Percentiles rank a stretch among this genome's conserved stretches.
Conservation (phyloP, 495 filamentous ascomycete species). For the Trichoderma gamsii region DNA sequence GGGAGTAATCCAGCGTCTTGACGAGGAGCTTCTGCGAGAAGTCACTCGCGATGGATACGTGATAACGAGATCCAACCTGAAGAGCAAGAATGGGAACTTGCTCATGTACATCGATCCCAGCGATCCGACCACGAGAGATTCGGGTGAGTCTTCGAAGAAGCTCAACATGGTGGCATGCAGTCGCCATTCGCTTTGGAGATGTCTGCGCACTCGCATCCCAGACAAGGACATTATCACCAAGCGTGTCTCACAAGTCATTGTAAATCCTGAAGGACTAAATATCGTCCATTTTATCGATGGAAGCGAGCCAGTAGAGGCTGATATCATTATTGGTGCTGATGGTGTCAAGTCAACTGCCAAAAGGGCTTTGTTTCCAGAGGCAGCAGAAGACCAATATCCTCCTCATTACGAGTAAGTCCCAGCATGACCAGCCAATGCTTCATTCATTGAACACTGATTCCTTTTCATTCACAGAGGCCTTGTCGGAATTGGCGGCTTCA, state of each 20-base stretch:
- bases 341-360: conserved; percentile 49
- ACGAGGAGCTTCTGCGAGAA: conserved; percentile 26
- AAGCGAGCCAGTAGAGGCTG: conserved; percentile 32
- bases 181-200: conserved; percentile 11
- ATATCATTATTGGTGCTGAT: conserved; percentile 57
- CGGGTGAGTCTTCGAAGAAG: not conserved
- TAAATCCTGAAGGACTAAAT: conserved; percentile 28
- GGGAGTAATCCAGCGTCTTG: conserved; percentile 37
- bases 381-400: conserved; percentile 22
- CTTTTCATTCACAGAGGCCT: conserved; percentile 35
- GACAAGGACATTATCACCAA: not conserved
- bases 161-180: conserved; percentile 6
- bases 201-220: conserved; percentile 1
- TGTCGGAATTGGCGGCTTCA: conserved; percentile 48
- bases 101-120: not conserved
- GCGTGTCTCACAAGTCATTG: conserved; percentile 14
- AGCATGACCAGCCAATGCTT: conserved; percentile 20
- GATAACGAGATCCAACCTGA: conserved; percentile 20
- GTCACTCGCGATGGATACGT: conserved; percentile 20
- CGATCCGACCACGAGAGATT: not conserved
- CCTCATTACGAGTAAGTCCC: conserved; percentile 14
- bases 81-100: conserved; percentile 15
- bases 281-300: conserved; percentile 31
- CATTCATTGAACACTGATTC: conserved; percentile 22
- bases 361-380: conserved; percentile 37